Conservation (phyloP, 768 basidiomycete genomes). For the Boletus reticuloceps region DNA sequence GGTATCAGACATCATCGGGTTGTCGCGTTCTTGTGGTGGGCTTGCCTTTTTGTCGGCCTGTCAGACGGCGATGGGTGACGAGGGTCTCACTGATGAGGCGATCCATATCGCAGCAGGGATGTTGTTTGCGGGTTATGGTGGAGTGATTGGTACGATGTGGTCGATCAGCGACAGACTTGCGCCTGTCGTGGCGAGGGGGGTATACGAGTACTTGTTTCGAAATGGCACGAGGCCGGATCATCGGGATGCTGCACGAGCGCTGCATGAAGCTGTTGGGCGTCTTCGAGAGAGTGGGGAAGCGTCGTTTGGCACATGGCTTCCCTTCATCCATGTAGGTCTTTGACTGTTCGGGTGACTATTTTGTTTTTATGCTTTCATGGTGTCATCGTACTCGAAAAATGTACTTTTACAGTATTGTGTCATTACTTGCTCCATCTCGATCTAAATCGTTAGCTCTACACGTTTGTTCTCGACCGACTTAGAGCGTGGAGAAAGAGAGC, state of each 20-base stretch:
- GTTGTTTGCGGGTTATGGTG: slow-evolving; percentile 30
- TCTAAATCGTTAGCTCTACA: too few species aligned
- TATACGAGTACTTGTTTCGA: slow-evolving; percentile 24
- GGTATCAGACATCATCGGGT: not conserved
- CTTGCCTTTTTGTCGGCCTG: not conserved
- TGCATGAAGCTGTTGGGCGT: too few species aligned
- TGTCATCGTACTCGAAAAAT: too few species aligned
- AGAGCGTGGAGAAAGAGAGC: too few species aligned
- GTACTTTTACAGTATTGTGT: too few species aligned
- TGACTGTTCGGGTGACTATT: not conserved
- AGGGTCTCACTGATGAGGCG: not conserved
- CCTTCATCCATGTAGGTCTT: too few species aligned
- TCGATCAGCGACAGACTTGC: slow-evolving; percentile 23
- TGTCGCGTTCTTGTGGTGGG: not conserved
- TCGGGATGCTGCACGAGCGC: not conserved
- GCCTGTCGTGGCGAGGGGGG: slow-evolving; percentile 29
- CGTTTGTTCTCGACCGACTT: too few species aligned
- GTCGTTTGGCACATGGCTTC: too few species aligned
- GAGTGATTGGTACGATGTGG: slow-evolving; percentile 2
- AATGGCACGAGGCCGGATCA: not conserved
- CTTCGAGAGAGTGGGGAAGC: too few species aligned
- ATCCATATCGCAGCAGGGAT: slow-evolving; percentile 22
- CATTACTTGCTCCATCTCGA: too few species aligned
- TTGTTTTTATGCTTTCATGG: too few species aligned
- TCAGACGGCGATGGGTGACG: not conserved